Conservation (phyloP, 106 monocot genomes). For the Alisma plantagoaquatica region DNA sequence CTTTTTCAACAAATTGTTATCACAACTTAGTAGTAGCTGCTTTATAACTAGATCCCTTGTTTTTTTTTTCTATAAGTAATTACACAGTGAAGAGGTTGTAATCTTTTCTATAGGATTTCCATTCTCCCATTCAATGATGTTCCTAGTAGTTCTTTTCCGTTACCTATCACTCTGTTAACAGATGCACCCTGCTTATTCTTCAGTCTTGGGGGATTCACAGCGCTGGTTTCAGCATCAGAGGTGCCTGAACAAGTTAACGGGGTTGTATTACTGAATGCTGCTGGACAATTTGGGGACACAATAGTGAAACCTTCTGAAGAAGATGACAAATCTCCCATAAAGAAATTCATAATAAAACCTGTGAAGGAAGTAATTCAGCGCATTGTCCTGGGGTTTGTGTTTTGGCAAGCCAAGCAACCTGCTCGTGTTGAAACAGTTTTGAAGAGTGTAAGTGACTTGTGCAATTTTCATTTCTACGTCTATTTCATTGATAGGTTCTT, state of each 20-base stretch:
- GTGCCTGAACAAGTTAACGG: conserved; percentile 46
- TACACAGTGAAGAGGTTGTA: no score
- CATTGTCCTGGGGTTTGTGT: conserved; percentile 63
- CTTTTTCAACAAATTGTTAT: no score
- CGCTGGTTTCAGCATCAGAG: conserved; percentile 72
- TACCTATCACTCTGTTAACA: no score
- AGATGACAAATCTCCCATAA: conserved; percentile 24
- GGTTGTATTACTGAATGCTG: conserved; percentile 77
- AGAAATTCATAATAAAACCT: conserved; percentile 57
- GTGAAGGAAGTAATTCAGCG: conserved; percentile 73
- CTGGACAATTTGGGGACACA: conserved; percentile 73
- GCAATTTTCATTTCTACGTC: background rate
- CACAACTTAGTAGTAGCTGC: no score
- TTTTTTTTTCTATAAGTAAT: no score
- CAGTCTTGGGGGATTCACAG: conserved; percentile 96
- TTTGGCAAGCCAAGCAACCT: conserved; percentile 98
- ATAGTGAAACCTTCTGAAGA: conserved; percentile 8
- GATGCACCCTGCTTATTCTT: no score
- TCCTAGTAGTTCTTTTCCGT: no score
- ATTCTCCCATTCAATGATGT: no score
- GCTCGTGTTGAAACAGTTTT: conserved; percentile 67
- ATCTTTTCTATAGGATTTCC: no score
- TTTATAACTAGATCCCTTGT: no score
- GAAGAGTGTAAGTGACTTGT: conserved; percentile 58
- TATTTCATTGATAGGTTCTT: background rate